Base-by-base conservation (phyloP, 2,329 filamentous ascomycete species). In the Hansfordia pulvinata region DNA sequence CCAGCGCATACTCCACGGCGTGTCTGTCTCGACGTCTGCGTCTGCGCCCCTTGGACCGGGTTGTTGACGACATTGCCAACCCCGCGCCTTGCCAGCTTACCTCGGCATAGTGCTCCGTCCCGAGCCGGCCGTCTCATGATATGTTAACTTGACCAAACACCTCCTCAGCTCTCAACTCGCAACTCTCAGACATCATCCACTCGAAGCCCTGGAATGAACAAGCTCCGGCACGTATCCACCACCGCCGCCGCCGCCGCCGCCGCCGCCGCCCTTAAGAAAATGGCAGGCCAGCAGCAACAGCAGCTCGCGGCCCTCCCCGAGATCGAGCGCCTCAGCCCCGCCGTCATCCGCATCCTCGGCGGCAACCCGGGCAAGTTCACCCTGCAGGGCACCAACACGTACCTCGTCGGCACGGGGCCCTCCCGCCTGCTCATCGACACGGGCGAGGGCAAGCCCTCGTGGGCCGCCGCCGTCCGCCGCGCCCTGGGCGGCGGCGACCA, bases 321-420 rank as follows among this genome's bases (percentile, higher is more conserved):
- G 33, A 69, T 93, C 26, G 75, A 88, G 52, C 72, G 78, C 33
- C 62, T 96, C 29, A 88, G 81, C 44, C 68, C 79, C 12, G 60
- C 69, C 10, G 79, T 86, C 23, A 77, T 93, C 35, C 71, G 90
- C 30, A 81, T 98, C 34, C 62, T 96, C 11, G 90, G 79, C 31
- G 84, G 81, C 7, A 98, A 98, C 52, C 88, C 90, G 9, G 73
- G 81, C 46, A 94, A 93, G 60, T 76, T 75, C 43, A 66, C 69
- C 4, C 55, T 78, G 8, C 70, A 78, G 53, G 77, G 85, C 35
- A 94, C 90, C 39, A 98, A 98, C 52, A 98, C 90, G 18, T 98
- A 98, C 50, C 67, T 98, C 11, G 46, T 98, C 32, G 90, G 90
- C 31, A 75, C 68, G 6, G 88, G 86, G 4, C 49, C 58, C 5